These are phyloP conservation scores for Fusarium nurragi DNA, from an alignment of 2,329 filamentous ascomycete species.

Conservation along the genomic window DNA sequence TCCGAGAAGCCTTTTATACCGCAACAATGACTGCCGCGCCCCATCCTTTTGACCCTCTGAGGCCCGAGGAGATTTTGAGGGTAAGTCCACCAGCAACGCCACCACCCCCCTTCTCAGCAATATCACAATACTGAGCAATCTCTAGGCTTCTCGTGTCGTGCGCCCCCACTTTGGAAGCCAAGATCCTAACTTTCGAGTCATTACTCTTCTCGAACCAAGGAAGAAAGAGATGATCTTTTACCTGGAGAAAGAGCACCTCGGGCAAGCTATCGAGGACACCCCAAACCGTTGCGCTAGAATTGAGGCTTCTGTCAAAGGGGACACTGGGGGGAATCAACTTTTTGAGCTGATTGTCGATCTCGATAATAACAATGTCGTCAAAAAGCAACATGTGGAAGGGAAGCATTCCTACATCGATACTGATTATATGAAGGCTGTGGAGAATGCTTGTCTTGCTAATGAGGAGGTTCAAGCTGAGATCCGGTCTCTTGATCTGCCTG, in stretches of 20 bases:
- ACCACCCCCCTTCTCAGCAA: no score
- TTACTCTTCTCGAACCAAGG: constrained; percentile 60
- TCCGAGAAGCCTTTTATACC: no score
- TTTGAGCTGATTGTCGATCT: constrained; percentile 48
- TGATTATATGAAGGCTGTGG: constrained; percentile 58
- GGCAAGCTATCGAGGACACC: neutral
- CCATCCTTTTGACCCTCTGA: constrained; percentile 44
- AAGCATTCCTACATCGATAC: constrained; percentile 60
- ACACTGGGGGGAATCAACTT: constrained; percentile 28
- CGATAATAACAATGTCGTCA: constrained; percentile 21
- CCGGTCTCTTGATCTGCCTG: constrained; percentile 54
- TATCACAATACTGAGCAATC: neutral
- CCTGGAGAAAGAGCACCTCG: constrained; percentile 53
- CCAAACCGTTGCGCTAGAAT: constrained; percentile 53
- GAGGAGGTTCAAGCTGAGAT: constrained; percentile 55
- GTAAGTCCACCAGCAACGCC: neutral
- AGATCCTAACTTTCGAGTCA: constrained; percentile 57
- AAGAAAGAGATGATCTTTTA: constrained; percentile 59
- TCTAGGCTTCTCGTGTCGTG: constrained; percentile 39
- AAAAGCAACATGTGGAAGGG: constrained; percentile 49
- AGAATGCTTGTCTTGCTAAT: constrained; percentile 58
- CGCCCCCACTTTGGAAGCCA: constrained; percentile 33
- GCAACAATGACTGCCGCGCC: neutral
- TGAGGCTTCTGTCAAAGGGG: constrained; percentile 45
- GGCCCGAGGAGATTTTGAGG: constrained; percentile 41